Evolutionary conservation across 2,329 filamentous ascomycete genomes (phyloP).

Genomic region (Ceratocystis alfenasii): DNA sequence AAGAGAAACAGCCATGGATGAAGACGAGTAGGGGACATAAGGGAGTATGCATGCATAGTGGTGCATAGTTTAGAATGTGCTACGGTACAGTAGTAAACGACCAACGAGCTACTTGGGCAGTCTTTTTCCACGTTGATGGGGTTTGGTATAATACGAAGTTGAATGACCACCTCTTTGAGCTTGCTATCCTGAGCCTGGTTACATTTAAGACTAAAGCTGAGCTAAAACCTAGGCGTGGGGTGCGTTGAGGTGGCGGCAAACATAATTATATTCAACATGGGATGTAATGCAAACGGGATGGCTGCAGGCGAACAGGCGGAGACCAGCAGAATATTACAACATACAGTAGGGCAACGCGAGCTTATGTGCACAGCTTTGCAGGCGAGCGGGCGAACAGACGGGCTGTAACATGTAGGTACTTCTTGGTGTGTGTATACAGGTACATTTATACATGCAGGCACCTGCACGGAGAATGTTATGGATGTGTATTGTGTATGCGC

Average conservation of each 20-base stretch:
- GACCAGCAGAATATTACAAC: too few species aligned
- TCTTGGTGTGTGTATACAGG: background rate
- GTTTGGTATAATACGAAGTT: background rate
- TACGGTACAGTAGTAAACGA: background rate
- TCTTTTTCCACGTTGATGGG: background rate
- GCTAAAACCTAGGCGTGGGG: constrained; percentile 1
- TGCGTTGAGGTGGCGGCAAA: background rate
- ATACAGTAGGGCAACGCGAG: too few species aligned
- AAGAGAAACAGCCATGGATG: constrained; percentile 9
- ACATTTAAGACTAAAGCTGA: background rate
- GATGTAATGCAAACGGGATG: too few species aligned
- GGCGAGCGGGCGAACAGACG: background rate
- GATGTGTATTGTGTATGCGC: background rate
- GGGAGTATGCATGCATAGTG: background rate
- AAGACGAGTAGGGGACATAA: constrained; percentile 9
- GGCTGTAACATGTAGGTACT: background rate
- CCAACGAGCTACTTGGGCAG: background rate
- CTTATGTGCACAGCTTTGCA: too few species aligned
- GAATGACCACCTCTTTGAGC: background rate
- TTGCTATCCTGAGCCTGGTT: too few species aligned
- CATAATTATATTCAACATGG: too few species aligned
- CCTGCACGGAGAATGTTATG: background rate
- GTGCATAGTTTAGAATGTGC: background rate
- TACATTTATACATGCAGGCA: background rate
- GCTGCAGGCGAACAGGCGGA: too few species aligned